These are phyloP conservation scores for Lasiosphaeriaceae sp. DNA, from an alignment of 495 filamentous ascomycete species.

Conservation along the genomic window DNA sequence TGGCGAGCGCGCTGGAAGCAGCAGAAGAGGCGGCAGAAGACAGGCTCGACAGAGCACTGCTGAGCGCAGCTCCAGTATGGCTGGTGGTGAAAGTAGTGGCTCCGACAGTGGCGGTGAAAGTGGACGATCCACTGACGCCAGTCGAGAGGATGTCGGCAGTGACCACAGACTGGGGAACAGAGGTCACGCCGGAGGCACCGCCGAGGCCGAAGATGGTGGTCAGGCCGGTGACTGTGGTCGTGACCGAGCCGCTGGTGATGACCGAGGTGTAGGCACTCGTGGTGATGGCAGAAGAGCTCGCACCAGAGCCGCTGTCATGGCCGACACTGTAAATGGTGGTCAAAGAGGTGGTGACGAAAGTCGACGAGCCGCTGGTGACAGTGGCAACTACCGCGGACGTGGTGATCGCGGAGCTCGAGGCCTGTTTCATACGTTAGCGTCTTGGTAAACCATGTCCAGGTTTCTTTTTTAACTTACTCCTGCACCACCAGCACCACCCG, in stretches of 20 bases:
- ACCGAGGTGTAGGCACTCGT: constrained; percentile 32
- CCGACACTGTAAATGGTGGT: constrained; percentile 21
- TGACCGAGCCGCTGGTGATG: constrained; percentile 18
- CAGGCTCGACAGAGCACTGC: constrained; percentile 11
- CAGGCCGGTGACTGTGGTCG: constrained; percentile 21
- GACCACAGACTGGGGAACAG: too few relatives aligned
- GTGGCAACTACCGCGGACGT: constrained; percentile 27
- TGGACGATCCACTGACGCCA: constrained; percentile 4
- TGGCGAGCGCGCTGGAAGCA: background rate
- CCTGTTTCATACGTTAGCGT: constrained; percentile 5
- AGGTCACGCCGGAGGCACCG: constrained; percentile 11
- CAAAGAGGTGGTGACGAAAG: constrained; percentile 18
- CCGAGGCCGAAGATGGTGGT: constrained; percentile 17
- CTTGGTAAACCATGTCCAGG: background rate
- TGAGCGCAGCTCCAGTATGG: constrained; percentile 11
- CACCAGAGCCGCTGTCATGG: constrained; percentile 13
- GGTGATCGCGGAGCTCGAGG: constrained; percentile 13
- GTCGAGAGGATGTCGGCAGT: constrained; percentile 14
- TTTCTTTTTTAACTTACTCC: background rate
- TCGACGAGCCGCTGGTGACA: constrained; percentile 28
- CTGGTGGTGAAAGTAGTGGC: constrained; percentile 12
- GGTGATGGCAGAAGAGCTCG: constrained; percentile 25
- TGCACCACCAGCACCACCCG: background rate
- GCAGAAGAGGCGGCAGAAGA: background rate
- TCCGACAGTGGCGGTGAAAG: constrained; percentile 15